These are phyloP conservation scores for Quercus agrifolia DNA, from an alignment of 306 rosid genomes.

Conservation along the genomic window DNA sequence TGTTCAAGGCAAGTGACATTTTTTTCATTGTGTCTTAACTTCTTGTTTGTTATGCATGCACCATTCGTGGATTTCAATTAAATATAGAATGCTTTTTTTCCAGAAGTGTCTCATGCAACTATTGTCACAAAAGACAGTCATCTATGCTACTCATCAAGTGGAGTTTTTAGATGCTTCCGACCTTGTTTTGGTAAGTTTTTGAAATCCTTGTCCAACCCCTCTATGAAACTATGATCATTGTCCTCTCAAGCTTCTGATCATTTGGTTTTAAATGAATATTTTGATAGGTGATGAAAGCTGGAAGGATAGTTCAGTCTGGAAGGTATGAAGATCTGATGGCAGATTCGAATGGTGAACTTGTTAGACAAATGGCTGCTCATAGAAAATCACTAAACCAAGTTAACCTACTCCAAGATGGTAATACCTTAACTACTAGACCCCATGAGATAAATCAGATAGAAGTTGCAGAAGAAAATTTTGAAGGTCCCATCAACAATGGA, in stretches of 20 bases:
- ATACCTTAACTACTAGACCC: slow-evolving; percentile 28
- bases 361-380: slow-evolving; percentile 78
- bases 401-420: slow-evolving; percentile 39
- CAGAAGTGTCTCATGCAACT: slow-evolving; percentile 84
- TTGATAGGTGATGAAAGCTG: slow-evolving; percentile 74
- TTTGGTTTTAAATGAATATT: not conserved
- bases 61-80: slow-evolving; percentile 1
- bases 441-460: slow-evolving; percentile 46
- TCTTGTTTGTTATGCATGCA: slow-evolving; percentile 4
- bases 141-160: slow-evolving; percentile 86
- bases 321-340: slow-evolving; percentile 62
- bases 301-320: slow-evolving; percentile 67
- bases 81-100: slow-evolving; percentile 19
- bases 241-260: not conserved
- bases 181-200: slow-evolving; percentile 57
- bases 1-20: slow-evolving; percentile 45
- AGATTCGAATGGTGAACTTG: slow-evolving; percentile 54
- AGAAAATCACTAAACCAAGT: slow-evolving; percentile 64
- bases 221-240: not conserved
- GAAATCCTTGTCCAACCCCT: slow-evolving; percentile 1
- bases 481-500: slow-evolving; percentile 29
- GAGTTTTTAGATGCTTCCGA: slow-evolving; percentile 89
- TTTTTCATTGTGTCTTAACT: not conserved
- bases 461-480: slow-evolving; percentile 43
- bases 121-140: slow-evolving; percentile 70